These are phyloP conservation scores for Serendipita sp. DNA, from an alignment of 768 basidiomycete species.

Conservation along the genomic window DNA sequence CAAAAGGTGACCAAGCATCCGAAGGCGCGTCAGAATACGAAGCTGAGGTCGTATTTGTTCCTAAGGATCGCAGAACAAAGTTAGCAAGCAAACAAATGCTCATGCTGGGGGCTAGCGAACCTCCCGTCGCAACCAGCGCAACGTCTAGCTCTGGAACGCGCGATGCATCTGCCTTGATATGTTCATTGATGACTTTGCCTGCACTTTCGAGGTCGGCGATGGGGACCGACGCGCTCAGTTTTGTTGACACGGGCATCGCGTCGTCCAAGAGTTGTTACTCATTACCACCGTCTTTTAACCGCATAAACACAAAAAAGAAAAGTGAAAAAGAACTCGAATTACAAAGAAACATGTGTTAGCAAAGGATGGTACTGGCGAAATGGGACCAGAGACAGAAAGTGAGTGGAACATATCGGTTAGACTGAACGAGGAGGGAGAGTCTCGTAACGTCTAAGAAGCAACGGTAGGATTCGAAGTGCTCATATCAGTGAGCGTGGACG, in stretches of 20 bases:
- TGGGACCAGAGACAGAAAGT: neutral
- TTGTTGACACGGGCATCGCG: constrained; percentile 2
- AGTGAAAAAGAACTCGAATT: neutral
- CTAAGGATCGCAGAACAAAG: neutral
- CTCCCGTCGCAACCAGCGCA: neutral
- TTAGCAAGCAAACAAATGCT: neutral
- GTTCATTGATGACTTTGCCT: neutral
- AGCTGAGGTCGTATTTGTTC: constrained; percentile 10
- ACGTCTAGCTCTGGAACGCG: constrained; percentile 4
- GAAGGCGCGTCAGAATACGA: constrained; percentile 10
- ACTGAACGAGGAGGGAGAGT: neutral
- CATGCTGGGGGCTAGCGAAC: neutral
- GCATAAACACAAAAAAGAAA: neutral
- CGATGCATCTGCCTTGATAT: constrained; percentile 1
- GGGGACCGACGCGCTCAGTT: neutral
- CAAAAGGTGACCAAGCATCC: constrained; percentile 13
- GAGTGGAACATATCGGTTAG: neutral
- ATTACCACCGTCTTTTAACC: neutral
- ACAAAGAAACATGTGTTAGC: neutral
- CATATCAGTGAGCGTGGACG: constrained; percentile 45
- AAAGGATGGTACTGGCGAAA: neutral
- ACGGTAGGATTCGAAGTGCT: constrained; percentile 24
- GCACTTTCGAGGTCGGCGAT: neutral
- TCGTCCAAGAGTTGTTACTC: neutral
- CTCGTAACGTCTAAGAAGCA: neutral